A percentile compares a stretch with the other conserved stretches of the same genome.
Evolutionary conservation across 139 green algal genomes (phyloP).

Genomic region (Diplosphaera chodatii): DNA sequence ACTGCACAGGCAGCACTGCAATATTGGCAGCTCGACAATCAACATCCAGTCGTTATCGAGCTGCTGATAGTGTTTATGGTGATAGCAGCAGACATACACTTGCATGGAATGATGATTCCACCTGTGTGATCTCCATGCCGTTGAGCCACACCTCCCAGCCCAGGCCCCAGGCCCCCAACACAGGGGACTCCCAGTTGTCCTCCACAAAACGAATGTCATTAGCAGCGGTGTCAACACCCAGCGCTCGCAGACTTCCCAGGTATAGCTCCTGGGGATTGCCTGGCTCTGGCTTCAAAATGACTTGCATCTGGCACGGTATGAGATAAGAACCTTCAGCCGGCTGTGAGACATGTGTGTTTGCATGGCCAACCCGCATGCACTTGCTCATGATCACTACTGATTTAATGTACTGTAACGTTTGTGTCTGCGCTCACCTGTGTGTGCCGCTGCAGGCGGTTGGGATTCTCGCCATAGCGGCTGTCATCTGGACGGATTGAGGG

Average conservation of each 20-base stretch:
- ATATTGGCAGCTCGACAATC: too few relatives aligned
- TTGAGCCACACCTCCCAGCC: constrained; percentile 82
- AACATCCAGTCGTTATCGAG: too few relatives aligned
- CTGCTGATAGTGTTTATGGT: too few relatives aligned
- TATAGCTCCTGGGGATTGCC: constrained; percentile 97
- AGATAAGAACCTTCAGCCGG: too few relatives aligned
- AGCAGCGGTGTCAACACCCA: constrained; percentile 79
- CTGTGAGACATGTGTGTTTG: too few relatives aligned
- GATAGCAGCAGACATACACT: too few relatives aligned
- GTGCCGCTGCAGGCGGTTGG: constrained; percentile 96
- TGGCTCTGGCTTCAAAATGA: constrained; percentile 98
- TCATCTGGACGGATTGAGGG: constrained; percentile 95
- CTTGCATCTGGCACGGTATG: constrained; percentile 54
- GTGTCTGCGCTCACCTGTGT: constrained; percentile 88
- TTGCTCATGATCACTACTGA: too few relatives aligned
- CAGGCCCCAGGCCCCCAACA: constrained; percentile 93
- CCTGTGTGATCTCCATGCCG: constrained; percentile 95
- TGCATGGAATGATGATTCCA: too few relatives aligned
- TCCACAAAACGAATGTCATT: constrained; percentile 97
- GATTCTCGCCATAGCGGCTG: constrained; percentile 95
- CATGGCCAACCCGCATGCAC: too few relatives aligned
- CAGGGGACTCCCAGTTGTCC: constrained; percentile 98
- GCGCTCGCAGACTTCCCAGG: constrained; percentile 77
- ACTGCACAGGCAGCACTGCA: constrained; percentile 66
- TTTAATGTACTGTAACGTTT: too few relatives aligned